Conservation (phyloP, 306 rosid genomes). For the Medicago truncatula region DNA sequence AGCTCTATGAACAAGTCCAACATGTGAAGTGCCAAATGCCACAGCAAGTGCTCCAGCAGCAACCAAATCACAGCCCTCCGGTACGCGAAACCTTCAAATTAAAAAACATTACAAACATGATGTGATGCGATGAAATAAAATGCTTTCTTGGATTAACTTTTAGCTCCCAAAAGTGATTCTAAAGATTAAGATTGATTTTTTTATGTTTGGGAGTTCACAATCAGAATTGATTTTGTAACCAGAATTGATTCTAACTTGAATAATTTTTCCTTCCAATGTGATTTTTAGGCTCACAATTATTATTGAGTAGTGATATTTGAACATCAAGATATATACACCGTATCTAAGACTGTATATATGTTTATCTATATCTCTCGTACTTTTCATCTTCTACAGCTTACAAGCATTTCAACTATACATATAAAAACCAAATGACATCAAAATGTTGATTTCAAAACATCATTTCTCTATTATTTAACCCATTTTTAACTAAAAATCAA, state of each 20-base stretch:
- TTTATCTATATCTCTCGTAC: too few species aligned
- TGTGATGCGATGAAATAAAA: neutral
- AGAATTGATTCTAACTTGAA: neutral
- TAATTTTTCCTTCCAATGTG: neutral
- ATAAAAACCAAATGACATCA: too few species aligned
- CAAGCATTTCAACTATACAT: too few species aligned
- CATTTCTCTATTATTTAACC: too few species aligned
- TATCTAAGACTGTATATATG: too few species aligned
- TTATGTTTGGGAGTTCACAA: neutral
- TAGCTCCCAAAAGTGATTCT: neutral
- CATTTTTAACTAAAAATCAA: too few species aligned
- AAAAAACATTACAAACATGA: conserved; percentile 21
- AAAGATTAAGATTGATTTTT: neutral
- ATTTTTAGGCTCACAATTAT: neutral
- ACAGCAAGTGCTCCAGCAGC: conserved; percentile 90
- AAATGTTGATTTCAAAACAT: too few species aligned
- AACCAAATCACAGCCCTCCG: conserved; percentile 86
- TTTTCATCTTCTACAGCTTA: too few species aligned
- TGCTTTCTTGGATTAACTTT: neutral
- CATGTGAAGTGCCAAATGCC: conserved; percentile 93
- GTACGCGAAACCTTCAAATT: conserved; percentile 72
- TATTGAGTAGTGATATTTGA: too few species aligned
- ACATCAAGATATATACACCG: too few species aligned
- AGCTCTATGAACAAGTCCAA: conserved; percentile 88
- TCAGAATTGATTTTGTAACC: neutral